These are phyloP conservation scores for Russula sp. DNA, from an alignment of 768 basidiomycete species.

Conservation along the genomic window DNA sequence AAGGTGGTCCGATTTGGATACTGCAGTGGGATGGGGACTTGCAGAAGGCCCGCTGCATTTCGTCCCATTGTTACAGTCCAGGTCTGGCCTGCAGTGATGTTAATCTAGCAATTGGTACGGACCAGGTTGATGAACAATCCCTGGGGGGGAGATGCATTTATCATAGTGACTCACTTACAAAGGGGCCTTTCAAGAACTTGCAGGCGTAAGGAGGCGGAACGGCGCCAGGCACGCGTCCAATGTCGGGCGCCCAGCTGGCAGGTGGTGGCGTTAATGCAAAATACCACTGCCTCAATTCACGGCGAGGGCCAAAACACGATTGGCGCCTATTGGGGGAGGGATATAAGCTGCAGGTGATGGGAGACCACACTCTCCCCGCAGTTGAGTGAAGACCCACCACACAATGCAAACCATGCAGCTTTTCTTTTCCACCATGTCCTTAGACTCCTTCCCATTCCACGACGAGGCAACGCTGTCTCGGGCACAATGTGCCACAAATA, in stretches of 20 bases:
- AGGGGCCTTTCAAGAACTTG: neutral
- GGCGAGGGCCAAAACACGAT: neutral
- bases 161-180: neutral
- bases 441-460: neutral
- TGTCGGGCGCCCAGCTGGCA: neutral
- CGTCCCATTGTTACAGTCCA: no score
- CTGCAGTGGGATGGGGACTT: no score
- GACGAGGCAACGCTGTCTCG: no score
- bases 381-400: neutral
- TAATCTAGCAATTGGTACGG: no score
- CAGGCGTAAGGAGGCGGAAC: no score
- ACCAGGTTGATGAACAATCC: no score
- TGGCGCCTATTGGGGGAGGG: neutral
- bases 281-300: neutral
- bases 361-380: neutral
- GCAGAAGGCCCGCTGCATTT: no score
- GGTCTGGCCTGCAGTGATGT: neutral
- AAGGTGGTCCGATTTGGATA: neutral
- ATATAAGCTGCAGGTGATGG: neutral
- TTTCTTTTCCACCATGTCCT: neutral
- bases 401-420: neutral
- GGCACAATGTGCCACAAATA: neutral
- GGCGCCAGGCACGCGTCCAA: neutral
- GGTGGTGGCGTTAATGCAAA: neutral
- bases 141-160: neutral